Percentiles rank a stretch among this genome's conserved stretches.
These are phyloP conservation scores for Cucurbita ficifolia DNA, from an alignment of 306 rosid species.

Conservation along the genomic window DNA sequence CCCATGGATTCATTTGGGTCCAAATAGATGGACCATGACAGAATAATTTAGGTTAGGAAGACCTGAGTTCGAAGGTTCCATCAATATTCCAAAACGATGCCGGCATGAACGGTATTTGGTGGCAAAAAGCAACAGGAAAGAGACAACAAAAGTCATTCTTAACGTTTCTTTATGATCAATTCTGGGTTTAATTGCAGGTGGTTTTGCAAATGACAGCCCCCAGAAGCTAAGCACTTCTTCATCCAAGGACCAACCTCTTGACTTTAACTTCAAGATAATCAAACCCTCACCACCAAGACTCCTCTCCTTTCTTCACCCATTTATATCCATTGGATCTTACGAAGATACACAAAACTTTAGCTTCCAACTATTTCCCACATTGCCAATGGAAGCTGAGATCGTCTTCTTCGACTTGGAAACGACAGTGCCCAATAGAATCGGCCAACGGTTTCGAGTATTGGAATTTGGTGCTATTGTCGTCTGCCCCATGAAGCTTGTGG, in stretches of 20 bases:
- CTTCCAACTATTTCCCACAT: not conserved
- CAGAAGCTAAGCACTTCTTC: conserved; percentile 38
- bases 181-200: conserved; percentile 17
- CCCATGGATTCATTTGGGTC: too few relatives aligned
- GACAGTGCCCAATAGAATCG: conserved; percentile 54
- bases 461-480: conserved; percentile 91
- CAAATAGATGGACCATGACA: not conserved
- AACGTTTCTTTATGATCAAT: not conserved
- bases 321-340: conserved; percentile 2
- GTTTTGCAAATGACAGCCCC: conserved; percentile 25
- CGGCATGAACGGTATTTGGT: not conserved
- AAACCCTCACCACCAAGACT: conserved; percentile 33
- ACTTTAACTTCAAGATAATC: conserved; percentile 55
- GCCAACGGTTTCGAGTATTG: conserved; percentile 53
- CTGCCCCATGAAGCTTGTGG: conserved; percentile 49
- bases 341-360: conserved; percentile 4
- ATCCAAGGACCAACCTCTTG: conserved; percentile 16
- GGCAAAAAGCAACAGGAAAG: not conserved
- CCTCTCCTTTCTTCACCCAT: conserved; percentile 16
- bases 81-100: conserved; percentile 7
- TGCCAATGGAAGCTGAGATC: conserved; percentile 46
- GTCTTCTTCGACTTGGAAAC: conserved; percentile 96
- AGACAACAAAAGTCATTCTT: conserved; percentile 7
- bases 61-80: conserved; percentile 2
- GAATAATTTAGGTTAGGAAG: not conserved